Conservation (phyloP, 768 basidiomycete species). For the Tricholoma terreum region DNA sequence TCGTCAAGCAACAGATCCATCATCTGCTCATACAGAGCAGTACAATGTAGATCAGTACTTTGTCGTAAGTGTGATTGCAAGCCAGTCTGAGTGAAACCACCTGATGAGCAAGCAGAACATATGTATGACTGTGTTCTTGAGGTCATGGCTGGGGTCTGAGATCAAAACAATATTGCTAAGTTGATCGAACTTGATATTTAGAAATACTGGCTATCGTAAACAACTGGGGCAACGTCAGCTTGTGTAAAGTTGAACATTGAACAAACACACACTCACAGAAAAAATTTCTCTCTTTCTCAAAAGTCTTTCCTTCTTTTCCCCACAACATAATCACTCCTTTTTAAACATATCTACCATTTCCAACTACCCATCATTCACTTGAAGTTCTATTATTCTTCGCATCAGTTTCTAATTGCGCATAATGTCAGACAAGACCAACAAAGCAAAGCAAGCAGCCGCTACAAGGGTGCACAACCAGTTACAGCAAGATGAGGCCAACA, state of each 20-base stretch:
- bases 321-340: too few species aligned
- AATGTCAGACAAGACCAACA: not conserved
- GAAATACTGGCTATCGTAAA: not conserved
- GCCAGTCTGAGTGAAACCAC: not conserved
- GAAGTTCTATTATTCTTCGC: too few species aligned
- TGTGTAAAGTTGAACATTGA: too few species aligned
- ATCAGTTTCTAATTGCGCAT: not conserved
- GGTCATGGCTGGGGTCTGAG: not conserved
- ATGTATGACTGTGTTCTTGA: not conserved
- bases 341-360: not conserved
- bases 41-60: not conserved
- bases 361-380: too few species aligned
- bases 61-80: not conserved
- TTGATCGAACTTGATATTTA: not conserved
- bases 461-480: too few species aligned
- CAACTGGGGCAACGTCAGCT: not conserved
- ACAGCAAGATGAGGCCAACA: too few species aligned
- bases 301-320: not conserved
- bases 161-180: not conserved
- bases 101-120: not conserved
- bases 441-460: not conserved
- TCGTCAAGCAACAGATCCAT: not conserved
- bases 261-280: not conserved
- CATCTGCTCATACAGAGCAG: not conserved
- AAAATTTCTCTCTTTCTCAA: not conserved